Conservation (phyloP, 345 rosid genomes). For the Acer saccharum region DNA sequence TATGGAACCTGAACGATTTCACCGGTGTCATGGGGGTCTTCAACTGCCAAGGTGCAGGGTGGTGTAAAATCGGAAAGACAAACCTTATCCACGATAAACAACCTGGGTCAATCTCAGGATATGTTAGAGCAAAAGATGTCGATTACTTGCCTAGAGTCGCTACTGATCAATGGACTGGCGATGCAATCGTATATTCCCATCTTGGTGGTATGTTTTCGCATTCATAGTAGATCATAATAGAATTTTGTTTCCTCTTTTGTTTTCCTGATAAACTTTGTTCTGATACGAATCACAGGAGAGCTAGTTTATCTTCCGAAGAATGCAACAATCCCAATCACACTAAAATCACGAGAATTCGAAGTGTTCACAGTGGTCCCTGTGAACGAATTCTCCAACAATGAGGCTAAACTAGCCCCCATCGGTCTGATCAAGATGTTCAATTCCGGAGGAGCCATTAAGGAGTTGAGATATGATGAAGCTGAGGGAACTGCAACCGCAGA, state of each 20-base stretch:
- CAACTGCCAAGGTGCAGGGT: conserved; percentile 75
- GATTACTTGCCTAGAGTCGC: conserved; percentile 59
- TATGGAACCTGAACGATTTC: conserved; percentile 66
- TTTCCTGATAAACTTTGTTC: conserved; percentile 3
- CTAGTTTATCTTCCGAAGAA: conserved; percentile 56
- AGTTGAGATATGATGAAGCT: conserved; percentile 38
- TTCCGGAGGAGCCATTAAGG: conserved; percentile 61
- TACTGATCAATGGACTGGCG: conserved; percentile 54
- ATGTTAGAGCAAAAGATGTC: conserved; percentile 54
- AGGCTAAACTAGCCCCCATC: conserved; percentile 46
- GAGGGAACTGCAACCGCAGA: conserved; percentile 14
- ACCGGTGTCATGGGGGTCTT: conserved; percentile 61
- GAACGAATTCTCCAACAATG: conserved; percentile 37
- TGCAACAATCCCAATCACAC: conserved; percentile 55
- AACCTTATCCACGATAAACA: conserved; percentile 62
- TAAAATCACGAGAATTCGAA: conserved; percentile 56
- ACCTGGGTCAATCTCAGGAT: conserved; percentile 55
- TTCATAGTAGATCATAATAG: neutral
- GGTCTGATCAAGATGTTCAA: conserved; percentile 63
- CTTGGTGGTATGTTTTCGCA: conserved; percentile 45
- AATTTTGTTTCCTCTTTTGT: neutral
- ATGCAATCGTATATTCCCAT: conserved; percentile 56
- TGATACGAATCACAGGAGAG: conserved; percentile 46
- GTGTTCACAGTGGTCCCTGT: conserved; percentile 64
- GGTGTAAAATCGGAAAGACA: conserved; percentile 62